phyloP scores from a whole-genome alignment of 495 filamentous ascomycete species.

The Penicillium mononematosum region DNA sequence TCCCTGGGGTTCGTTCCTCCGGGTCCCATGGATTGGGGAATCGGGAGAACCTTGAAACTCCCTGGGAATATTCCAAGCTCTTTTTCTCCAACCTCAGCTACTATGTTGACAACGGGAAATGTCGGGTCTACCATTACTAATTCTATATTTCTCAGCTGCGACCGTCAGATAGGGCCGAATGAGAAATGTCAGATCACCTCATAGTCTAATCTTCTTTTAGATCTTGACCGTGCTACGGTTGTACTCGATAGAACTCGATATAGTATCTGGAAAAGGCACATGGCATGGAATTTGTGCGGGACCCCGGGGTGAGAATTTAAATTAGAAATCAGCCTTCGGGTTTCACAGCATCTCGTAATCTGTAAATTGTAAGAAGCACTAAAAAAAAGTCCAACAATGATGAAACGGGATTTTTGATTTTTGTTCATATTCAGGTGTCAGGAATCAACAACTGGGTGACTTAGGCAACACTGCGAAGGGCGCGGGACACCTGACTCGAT shows the following conservation, averaged over 20 bases:
- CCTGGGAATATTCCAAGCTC: not conserved
- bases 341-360: constrained; percentile 8
- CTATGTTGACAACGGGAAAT: not conserved
- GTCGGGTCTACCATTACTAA: not conserved
- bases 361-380: not conserved
- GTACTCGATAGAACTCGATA: constrained; percentile 2
- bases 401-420: constrained; percentile 3
- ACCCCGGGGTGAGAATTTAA: not conserved
- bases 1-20: not conserved
- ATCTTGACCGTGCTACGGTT: not conserved
- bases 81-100: not conserved
- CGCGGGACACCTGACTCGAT: constrained; percentile 16
- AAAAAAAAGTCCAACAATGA: not conserved
- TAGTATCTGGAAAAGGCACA: constrained; percentile 2
- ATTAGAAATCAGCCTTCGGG: constrained; percentile 13
- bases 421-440: not conserved
- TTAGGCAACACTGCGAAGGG: constrained; percentile 25
- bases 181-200: not conserved
- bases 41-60: not conserved
- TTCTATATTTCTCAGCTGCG: constrained; percentile 5
- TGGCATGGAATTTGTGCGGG: not conserved
- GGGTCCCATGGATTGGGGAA: constrained; percentile 7
- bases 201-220: not conserved
- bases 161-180: not conserved
- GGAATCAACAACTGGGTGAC: constrained; percentile 12